Base-by-base conservation (phyloP, 2,329 filamentous ascomycete genomes). In the Colletotrichum gloeosporioides region DNA sequence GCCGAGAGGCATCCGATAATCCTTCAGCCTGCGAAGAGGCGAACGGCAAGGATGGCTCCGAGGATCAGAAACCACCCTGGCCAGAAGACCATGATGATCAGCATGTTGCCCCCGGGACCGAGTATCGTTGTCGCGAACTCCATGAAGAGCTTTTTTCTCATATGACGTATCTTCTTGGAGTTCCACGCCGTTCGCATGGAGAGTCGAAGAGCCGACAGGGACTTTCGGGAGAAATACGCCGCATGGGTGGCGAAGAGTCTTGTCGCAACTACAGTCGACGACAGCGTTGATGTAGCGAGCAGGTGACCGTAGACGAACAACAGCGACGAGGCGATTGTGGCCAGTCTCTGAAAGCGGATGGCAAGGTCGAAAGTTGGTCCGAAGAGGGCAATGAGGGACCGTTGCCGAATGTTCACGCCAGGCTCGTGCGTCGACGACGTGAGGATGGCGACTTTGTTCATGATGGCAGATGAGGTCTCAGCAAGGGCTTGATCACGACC, bases 61-160 rank as follows among this genome's bases (percentile, higher is more conserved):
- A 80, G 87, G 34, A 92, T 75, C 32, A 91, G 76, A 75, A 86
- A 82, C 90, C 90, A 92, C 0, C 90, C 90, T 0, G 90, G 90
- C 90, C 90, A 92, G 78, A 92, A 89, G 77, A 91, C 77, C 75
- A 91, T 62, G 36, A 91, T 80, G 76, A 88, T 85, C 71, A 92
- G 62, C 34, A 82, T 80, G 77, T 90, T 90, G 7, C 86, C 86
- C 29, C 88, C 85, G 8, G 87, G 85, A 5, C 90, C 89, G 27
- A 92, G 85, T 49, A 91, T 83, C 66, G 88, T 85, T 65, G 87
- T 83, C 73, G 87, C 88, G 72, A 92, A 86, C 80, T 92, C 90
- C 78, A 88, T 88, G 71, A 88, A 88, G 70, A 90, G 77, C 78
- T 87, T 88, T 77, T 86, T 88, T 55, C 87, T 83, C 53, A 90